Evolutionary conservation across 1,284 basidiomycete species (phyloP).

Genomic region (Tilletia walkeri): DNA sequence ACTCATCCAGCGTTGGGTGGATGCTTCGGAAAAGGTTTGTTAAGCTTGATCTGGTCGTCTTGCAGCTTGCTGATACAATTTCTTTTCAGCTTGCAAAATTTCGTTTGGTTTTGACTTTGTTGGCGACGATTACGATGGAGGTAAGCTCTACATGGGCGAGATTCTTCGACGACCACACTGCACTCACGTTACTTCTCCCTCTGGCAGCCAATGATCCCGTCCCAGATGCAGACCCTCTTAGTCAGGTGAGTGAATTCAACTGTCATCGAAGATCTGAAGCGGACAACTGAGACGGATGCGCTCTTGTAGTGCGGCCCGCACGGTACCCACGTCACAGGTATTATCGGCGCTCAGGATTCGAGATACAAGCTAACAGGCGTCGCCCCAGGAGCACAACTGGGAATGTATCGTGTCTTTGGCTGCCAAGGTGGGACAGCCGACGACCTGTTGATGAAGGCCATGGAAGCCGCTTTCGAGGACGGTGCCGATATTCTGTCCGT

Average conservation of each 20-base stretch:
- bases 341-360: slow-evolving; percentile 19
- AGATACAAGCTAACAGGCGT: slow-evolving; percentile 11
- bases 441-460: slow-evolving; percentile 22
- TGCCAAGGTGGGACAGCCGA: slow-evolving; percentile 21
- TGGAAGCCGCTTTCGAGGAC: slow-evolving; percentile 20
- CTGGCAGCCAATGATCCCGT: slow-evolving; percentile 14
- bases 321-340: slow-evolving; percentile 22
- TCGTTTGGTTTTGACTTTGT: slow-evolving; percentile 20
- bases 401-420: slow-evolving; percentile 23
- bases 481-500: slow-evolving; percentile 16
- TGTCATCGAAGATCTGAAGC: background rate
- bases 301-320: slow-evolving; percentile 17
- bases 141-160: background rate
- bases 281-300: background rate
- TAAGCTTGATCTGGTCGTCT: background rate
- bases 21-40: slow-evolving; percentile 7
- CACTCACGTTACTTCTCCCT: background rate
- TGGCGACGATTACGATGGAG: slow-evolving; percentile 20
- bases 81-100: background rate
- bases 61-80: background rate
- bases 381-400: slow-evolving; percentile 16
- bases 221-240: slow-evolving; percentile 14
- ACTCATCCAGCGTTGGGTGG: slow-evolving; percentile 17
- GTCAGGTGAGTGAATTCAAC: background rate
- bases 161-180: background rate